phyloP scores from a whole-genome alignment of 257 asterid species.

The Ehretia macrophylla region DNA sequence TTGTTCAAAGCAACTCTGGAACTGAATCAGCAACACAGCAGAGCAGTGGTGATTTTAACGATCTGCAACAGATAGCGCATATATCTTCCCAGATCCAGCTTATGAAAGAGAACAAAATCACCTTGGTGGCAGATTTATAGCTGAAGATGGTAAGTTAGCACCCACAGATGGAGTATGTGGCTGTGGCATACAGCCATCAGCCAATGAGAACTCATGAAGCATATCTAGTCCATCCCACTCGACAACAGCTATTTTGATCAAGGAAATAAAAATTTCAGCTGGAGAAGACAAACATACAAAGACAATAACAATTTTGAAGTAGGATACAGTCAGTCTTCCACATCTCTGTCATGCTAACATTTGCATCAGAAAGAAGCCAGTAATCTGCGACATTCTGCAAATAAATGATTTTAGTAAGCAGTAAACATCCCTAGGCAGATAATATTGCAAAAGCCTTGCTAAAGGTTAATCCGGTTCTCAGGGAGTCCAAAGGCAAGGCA shows the following conservation, averaged over 20 bases:
- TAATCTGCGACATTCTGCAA: conserved; percentile 85
- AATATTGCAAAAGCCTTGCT: background rate
- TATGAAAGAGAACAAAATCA: conserved; percentile 19
- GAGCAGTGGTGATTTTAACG: conserved; percentile 4
- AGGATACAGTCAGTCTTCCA: conserved; percentile 82
- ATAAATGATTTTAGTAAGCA: background rate
- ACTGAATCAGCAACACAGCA: background rate
- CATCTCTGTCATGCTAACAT: conserved; percentile 87
- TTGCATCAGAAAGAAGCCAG: conserved; percentile 80
- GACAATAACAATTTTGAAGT: conserved; percentile 9
- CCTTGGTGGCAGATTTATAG: conserved; percentile 45
- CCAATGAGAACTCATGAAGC: conserved; percentile 59
- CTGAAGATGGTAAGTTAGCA: conserved; percentile 30
- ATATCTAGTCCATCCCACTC: conserved; percentile 61
- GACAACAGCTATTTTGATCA: conserved; percentile 38
- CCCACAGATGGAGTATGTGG: conserved; percentile 40
- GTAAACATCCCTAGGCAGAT: background rate
- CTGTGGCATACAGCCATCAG: conserved; percentile 36
- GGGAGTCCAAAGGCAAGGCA: background rate
- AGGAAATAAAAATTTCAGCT: conserved; percentile 2
- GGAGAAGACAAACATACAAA: background rate
- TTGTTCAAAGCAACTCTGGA: background rate
- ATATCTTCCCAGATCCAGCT: background rate
- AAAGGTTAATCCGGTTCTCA: background rate
- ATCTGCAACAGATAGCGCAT: background rate